Conservation (phyloP, 2,329 filamentous ascomycete species). For the Alternaria longipes region DNA sequence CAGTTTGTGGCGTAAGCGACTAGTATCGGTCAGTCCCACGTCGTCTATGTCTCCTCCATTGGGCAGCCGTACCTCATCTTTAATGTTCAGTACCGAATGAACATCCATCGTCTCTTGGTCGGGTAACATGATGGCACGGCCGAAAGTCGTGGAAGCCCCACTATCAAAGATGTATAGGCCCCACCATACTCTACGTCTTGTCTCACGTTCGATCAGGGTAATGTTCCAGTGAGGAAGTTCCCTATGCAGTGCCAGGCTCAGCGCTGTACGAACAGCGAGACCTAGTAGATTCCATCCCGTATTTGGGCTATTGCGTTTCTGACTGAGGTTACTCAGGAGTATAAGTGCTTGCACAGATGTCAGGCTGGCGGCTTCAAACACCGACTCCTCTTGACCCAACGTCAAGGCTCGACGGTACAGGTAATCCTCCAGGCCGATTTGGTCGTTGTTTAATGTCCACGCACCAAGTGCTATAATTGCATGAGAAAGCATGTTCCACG, state of each 20-base stretch:
- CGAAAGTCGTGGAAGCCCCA: slow-evolving; percentile 38
- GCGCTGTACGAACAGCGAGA: slow-evolving; percentile 34
- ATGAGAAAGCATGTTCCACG: slow-evolving; percentile 40
- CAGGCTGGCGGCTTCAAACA: slow-evolving; percentile 36
- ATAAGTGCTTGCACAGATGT: slow-evolving; percentile 37
- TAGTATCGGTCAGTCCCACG: slow-evolving; percentile 14
- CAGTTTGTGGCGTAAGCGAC: slow-evolving; percentile 35
- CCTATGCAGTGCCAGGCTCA: slow-evolving; percentile 37
- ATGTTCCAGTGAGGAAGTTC: slow-evolving; percentile 41
- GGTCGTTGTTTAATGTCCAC: slow-evolving; percentile 35
- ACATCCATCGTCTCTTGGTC: slow-evolving; percentile 39
- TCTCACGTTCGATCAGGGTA: slow-evolving; percentile 36
- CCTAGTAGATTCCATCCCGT: slow-evolving; percentile 39
- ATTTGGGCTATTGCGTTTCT: slow-evolving; percentile 37
- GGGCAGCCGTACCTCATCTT: slow-evolving; percentile 25
- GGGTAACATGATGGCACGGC: slow-evolving; percentile 36
- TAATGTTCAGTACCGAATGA: slow-evolving; percentile 33
- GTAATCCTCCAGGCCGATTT: slow-evolving; percentile 35
- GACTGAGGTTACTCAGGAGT: slow-evolving; percentile 35
- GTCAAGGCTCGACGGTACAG: slow-evolving; percentile 36
- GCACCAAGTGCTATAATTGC: slow-evolving; percentile 35
- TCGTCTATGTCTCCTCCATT: background rate
- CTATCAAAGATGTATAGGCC: slow-evolving; percentile 40
- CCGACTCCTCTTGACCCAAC: slow-evolving; percentile 36
- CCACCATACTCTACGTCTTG: slow-evolving; percentile 37